These are phyloP conservation scores for Arthrobotrys conoides DNA, from an alignment of 2,329 filamentous ascomycete species.

Conservation along the genomic window DNA sequence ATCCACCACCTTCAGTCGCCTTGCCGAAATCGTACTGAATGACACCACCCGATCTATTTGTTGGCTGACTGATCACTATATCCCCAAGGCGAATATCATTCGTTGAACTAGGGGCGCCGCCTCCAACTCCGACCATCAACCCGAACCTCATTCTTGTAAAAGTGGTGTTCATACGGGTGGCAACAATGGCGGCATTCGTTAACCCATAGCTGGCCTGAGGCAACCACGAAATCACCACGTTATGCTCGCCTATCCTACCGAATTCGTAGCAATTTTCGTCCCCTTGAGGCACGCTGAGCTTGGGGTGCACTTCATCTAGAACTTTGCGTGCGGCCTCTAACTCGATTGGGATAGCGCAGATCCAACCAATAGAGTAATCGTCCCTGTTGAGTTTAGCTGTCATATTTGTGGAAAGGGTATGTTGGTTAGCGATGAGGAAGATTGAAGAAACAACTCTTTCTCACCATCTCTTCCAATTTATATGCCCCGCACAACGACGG, in stretches of 20 bases:
- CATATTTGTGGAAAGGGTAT: slow-evolving; percentile 9
- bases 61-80: neutral
- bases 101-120: neutral
- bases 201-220: neutral
- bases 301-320: slow-evolving; percentile 4
- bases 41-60: too few species aligned
- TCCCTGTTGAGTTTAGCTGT: neutral
- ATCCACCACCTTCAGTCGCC: too few species aligned
- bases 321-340: neutral
- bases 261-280: slow-evolving; percentile 20
- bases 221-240: slow-evolving; percentile 3
- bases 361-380: slow-evolving; percentile 24
- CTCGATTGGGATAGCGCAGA: slow-evolving; percentile 19
- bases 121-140: slow-evolving; percentile 13
- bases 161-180: neutral
- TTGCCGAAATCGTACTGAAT: too few species aligned
- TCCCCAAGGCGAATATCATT: slow-evolving; percentile 19
- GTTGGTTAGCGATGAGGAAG: slow-evolving; percentile 1
- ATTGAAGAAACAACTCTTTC: neutral
- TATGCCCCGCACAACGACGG: neutral
- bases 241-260: neutral
- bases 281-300: neutral
- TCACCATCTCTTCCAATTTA: neutral
- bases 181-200: slow-evolving; percentile 4
- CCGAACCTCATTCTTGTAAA: slow-evolving; percentile 1